Base-by-base conservation (phyloP, 208 protist species). In the Trypanosomatidae sp. region DNA sequence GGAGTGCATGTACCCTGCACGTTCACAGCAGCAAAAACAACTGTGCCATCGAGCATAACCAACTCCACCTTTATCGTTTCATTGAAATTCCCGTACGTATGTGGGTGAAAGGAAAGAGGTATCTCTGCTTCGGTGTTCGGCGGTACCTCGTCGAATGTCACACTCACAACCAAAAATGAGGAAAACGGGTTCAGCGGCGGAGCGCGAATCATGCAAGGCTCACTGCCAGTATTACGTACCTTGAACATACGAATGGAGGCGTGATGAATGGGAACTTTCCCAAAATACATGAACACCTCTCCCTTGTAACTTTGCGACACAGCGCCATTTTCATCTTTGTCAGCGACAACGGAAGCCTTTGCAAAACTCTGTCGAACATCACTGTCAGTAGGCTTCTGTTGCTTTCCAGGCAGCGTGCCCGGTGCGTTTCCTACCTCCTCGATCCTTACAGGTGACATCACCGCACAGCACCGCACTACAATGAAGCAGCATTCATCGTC, bases 181-280 rank as follows among this genome's bases (percentile, higher is more conserved):
- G 90, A 92, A 12, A 88, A 55, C 53, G 87, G 77, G 64, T 84
- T 84, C 30, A 85, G 56, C 22, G 90, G 86, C 36, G 82, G 88
- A 6, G 90, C 56, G 39, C 85, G 78, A 46, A 92, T 76, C 47
- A 30, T 60, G 41, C 71, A 79, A 39, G 71, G 41, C 2, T 68
- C 58, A 19, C 64, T 66, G 12, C 81, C 85, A 69, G 59, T 80
- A 55, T 91, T 91, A 13, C 60, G 39, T 7, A 95, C 69, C 36
- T 85, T 53, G 74, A 81, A 92, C 52, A 69, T 64, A 41, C 66
- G 82, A 58, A 84, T 77, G 44, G 47, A 71, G 33, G 64, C 39
- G 30, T 87, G 81, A 62, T 88, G 88, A 41, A 92, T 81, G 2
- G 88, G 82, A 28, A 91, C 79, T 49, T 91, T 88, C 9, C 87